Evolutionary conservation across 225 moss, liverwort and hornwort genomes (phyloP), one percentile per base, ranked within the genome.

Genomic region (Pleurozium schreberi): DNA sequence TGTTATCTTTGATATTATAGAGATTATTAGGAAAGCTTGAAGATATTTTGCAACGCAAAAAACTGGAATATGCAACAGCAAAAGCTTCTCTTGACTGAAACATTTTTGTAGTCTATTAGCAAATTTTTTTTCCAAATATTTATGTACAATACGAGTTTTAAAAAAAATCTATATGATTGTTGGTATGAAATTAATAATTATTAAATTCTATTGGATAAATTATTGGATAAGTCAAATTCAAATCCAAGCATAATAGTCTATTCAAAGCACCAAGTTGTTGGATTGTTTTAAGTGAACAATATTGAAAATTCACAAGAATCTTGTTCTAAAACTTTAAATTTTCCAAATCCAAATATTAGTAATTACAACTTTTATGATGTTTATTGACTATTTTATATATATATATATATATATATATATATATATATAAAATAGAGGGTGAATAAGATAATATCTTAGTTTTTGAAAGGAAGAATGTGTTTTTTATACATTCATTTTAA

Each of bases 1-100:
- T 43, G 0, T 75, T 36, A 19, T 57, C 15, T 49, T 68, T 52
- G 22, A 38, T 88, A 20, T 53, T 85, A 52, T 82, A 98, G 96
- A 98, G 98, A 65, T 88, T 98, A 67, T 91, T 98, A 80, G 98
- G 98, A 22, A 97, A 95, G 64, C 92, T 98, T 89, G 96, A 98
- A 91, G 97, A 97, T 53, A 93, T 98, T 55, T 76, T 98, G 67
- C 96, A 97, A 14, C 92, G 98, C 18, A 98, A 97, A 84, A 98
- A 96, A 79, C 78, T 55, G 59, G 95, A 95, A 69, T 98, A 98
- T 89, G 94, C 95, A 69, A 92, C 90, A 34, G 89, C 88, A 61
- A 90, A 45, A 74, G 40, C 55, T 47, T n/a, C 86, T 75, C 75
- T 88, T 47, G 27, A 61, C 8, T 93, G 67, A 50, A 27, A 3